These are phyloP conservation scores for Cercospora janseana DNA, from an alignment of 2,329 filamentous ascomycete species.

Conservation along the genomic window DNA sequence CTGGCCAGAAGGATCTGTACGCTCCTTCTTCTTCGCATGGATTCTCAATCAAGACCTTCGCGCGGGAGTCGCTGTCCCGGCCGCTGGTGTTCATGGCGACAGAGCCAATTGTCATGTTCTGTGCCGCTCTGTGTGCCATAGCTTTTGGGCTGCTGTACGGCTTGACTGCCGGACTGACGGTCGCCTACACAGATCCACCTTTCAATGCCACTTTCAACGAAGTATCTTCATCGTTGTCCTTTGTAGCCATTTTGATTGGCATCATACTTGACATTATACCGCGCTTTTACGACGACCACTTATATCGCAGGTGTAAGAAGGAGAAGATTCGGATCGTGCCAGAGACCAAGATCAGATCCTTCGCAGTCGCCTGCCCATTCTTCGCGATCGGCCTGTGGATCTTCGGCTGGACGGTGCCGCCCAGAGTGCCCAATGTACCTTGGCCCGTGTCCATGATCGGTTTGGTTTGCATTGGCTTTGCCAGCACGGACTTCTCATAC, in stretches of 20 bases:
- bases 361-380: slow-evolving; percentile 22
- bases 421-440: slow-evolving; percentile 18
- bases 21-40: slow-evolving; percentile 1
- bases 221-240: slow-evolving; percentile 44
- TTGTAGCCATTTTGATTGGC: slow-evolving; percentile 43
- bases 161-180: slow-evolving; percentile 26
- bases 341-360: slow-evolving; percentile 39
- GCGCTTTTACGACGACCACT: slow-evolving; percentile 26
- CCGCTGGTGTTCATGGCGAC: slow-evolving; percentile 46
- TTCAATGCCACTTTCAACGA: slow-evolving; percentile 37
- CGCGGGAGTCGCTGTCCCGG: slow-evolving; percentile 42
- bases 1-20: slow-evolving; percentile 26
- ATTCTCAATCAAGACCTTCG: slow-evolving; percentile 35
- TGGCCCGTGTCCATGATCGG: slow-evolving; percentile 31
- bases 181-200: slow-evolving; percentile 26
- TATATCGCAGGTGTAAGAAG: slow-evolving; percentile 23
- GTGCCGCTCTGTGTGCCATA: slow-evolving; percentile 33
- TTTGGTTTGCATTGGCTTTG: slow-evolving; percentile 29
- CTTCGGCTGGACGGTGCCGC: slow-evolving; percentile 32
- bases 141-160: slow-evolving; percentile 26
- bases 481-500: slow-evolving; percentile 27
- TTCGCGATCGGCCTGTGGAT: slow-evolving; percentile 31
- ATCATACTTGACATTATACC: slow-evolving; percentile 33
- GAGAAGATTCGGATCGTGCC: slow-evolving; percentile 45
- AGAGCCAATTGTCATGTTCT: slow-evolving; percentile 50